Evolutionary conservation across 108 stramenopile species (phyloP), one percentile per base, ranked within the genome.

Genomic region (Skeletonema potamos): DNA sequence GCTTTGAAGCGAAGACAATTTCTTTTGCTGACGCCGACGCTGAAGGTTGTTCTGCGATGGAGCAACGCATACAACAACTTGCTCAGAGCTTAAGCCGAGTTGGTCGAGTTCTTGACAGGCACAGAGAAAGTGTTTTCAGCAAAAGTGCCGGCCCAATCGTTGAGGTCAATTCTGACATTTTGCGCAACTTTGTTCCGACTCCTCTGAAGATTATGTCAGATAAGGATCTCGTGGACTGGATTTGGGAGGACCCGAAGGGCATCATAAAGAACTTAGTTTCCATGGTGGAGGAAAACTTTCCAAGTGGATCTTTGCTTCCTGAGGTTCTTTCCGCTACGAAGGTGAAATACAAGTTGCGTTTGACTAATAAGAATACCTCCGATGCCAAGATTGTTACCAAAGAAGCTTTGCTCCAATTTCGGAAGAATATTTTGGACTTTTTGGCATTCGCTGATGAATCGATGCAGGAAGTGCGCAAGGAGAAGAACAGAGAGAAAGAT

Each of bases 31-130:
- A 79, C 41, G 93, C 93, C 7, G 93, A 95, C 58, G 89, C 88
- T 9, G 93, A 95, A 66, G 93, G 92, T n/a, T 70, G 82, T 28
- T 84, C 85, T 55, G 89, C 94, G 22, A 94, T 94, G 93, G 90
- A 90, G 62, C 90, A 94, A 62, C 81, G 93, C 15, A 91, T 94
- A 64, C 93, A 94, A 58, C 89, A 90, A 72, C 80, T 95, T 51
- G 87, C 94, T 3, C 91, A 92, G 51, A 80, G 87, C 24, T 73
- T 95, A 18, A 88, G 86, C 54, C 80, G 91, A 48, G 83, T 95
- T 29, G 94, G 94, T 26, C 87, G 94, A 70, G 91, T 92, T 62
- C 81, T 95, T 41, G 89, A 91, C 66, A 82, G 91, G 17, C 94
- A 95, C 74, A 66, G 94, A 70, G 89, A 92, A 26, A 64, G 32